Base-by-base conservation (phyloP, 352 stramenopile genomes). In the Globisporangium nagaii region DNA sequence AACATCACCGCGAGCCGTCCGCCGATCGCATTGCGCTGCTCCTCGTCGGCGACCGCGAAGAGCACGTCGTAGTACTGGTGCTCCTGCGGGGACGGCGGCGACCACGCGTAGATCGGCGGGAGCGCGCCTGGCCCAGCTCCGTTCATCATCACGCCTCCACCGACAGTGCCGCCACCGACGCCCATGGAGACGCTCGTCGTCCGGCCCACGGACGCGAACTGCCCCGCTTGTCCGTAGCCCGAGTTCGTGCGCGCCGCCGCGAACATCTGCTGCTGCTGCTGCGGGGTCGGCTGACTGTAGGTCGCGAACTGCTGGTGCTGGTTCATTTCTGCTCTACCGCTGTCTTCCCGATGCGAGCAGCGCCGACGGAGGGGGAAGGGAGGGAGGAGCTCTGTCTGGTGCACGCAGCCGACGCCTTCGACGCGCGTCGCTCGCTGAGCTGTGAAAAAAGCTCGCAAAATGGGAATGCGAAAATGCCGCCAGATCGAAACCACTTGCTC, bases 1-100 rank as follows among this genome's bases (percentile, higher is more conserved):
- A 98, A 98, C 53, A 81, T 71, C 10, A 98, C 95, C 4, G 95
- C 95, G 28, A 90, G 79, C 4, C 71, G 77, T 7, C 95, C 95
- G 12, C 79, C 82, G 59, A 98, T 95, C 12, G 79, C 72, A 28
- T 93, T 86, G 37, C 71, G 71, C 15, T 75, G 65, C 58, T 94
- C 72, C 12, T 88, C 78, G 62, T 98, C 95, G n/a, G 92, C 92
- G n/a, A 75, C 53, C 8, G 68, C 42, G 62, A 98, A 98, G 25
- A 98, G 71, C 54, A 72, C 60, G 65, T 96, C 79, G 71, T 93
- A 98, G 66, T 97, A 97, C 41, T 89, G 73, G 37, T 79, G 79
- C 53, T 96, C 88, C 19, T 69, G 63, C 2, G 77, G 66, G 5
- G 63, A 87, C 30, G 66, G 68, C 22, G 83, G 82, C 28, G 60